phyloP scores from a whole-genome alignment of 306 rosid species.

The Adenanthera pavonina region DNA sequence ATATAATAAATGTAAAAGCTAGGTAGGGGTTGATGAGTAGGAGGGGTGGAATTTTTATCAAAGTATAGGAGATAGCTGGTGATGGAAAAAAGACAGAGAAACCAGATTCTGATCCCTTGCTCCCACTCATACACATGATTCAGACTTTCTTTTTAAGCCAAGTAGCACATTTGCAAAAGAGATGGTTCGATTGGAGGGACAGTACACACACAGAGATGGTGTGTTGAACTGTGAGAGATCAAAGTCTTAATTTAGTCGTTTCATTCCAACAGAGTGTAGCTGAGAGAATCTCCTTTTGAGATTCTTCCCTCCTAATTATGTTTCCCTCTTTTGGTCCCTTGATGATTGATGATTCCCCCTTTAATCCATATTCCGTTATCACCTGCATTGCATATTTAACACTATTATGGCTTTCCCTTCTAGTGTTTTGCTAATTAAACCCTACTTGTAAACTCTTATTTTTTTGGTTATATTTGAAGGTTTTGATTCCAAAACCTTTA shows the following conservation, averaged over 20 bases:
- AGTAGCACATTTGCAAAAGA: slow-evolving; percentile 38
- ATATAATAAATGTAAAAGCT: background rate
- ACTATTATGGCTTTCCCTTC: background rate
- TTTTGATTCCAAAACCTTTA: too few relatives aligned
- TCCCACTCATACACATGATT: slow-evolving; percentile 52
- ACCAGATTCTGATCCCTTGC: slow-evolving; percentile 65
- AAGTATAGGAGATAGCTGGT: slow-evolving; percentile 35
- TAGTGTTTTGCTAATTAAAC: background rate
- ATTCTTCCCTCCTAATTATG: slow-evolving; percentile 18
- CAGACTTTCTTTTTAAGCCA: slow-evolving; percentile 46
- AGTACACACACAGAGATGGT: background rate
- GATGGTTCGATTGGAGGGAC: background rate
- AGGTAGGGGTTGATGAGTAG: slow-evolving; percentile 35
- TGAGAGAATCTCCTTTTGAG: slow-evolving; percentile 47
- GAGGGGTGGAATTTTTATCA: slow-evolving; percentile 60
- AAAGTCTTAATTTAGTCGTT: background rate
- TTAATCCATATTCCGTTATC: slow-evolving; percentile 46
- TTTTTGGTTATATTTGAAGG: too few relatives aligned
- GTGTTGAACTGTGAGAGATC: background rate
- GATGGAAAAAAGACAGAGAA: slow-evolving; percentile 48
- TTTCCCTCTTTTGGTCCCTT: slow-evolving; percentile 42
- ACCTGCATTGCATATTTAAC: slow-evolving; percentile 35
- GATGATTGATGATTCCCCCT: slow-evolving; percentile 40
- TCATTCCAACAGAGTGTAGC: slow-evolving; percentile 38
- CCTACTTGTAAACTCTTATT: too few relatives aligned